These are phyloP conservation scores for Paxillus rubicundulus DNA, from an alignment of 768 basidiomycete genomes.

Conservation along the genomic window DNA sequence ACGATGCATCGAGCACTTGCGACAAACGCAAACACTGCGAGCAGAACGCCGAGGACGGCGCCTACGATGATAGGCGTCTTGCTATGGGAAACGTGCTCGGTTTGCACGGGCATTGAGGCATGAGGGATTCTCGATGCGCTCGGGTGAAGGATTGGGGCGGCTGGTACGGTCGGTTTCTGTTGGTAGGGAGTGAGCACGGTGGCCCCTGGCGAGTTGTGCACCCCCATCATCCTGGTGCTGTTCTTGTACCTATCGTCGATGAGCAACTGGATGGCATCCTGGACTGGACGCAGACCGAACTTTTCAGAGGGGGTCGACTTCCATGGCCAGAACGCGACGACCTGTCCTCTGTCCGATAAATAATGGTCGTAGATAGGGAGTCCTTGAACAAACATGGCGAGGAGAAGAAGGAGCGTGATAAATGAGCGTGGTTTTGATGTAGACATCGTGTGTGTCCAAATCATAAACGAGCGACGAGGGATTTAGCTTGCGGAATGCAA, in stretches of 20 bases:
- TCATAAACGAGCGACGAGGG: neutral
- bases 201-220: conserved; percentile 1
- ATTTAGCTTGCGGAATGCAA: neutral
- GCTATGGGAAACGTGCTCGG: neutral
- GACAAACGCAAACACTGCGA: conserved; percentile 9
- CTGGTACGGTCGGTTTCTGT: neutral
- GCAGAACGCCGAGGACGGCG: conserved; percentile 10
- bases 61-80: conserved; percentile 17
- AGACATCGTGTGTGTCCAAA: neutral
- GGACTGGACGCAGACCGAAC: conserved; percentile 4
- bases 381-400: neutral
- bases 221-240: neutral
- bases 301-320: neutral
- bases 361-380: conserved; percentile 9
- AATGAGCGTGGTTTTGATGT: conserved; percentile 15
- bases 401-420: conserved; percentile 12
- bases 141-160: conserved; percentile 6
- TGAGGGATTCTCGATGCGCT: conserved; percentile 10
- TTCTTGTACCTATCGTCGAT: neutral
- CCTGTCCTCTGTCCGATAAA: conserved; percentile 4
- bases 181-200: conserved; percentile 15
- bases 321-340: neutral
- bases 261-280: conserved; percentile 2
- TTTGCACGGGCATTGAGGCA: conserved; percentile 7
- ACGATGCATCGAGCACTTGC: conserved; percentile 7